Base-by-base conservation (phyloP, 2,329 filamentous ascomycete genomes). In the Aspergillus sergii region DNA sequence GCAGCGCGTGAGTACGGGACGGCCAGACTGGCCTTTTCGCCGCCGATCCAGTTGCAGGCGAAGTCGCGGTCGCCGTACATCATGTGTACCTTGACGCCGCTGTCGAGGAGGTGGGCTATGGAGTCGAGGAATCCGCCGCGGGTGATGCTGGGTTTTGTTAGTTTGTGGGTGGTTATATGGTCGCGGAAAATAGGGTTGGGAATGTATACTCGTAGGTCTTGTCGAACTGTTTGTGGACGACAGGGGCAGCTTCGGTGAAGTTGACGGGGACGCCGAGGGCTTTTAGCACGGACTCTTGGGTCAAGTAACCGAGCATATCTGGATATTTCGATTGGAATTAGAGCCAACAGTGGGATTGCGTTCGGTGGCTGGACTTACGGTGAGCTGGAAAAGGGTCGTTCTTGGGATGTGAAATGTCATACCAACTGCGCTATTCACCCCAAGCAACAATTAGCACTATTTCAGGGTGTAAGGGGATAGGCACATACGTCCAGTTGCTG, bases 201-300 rank as follows among this genome's bases (percentile, higher is more conserved):
- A 2, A 36, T 80, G 58, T 80, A 81, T 2, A 79, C 78, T 16
- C 82, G 78, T 1, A 79, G 74, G 64, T 83, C 82, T 68, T 86
- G 82, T 28, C 82, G 83, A 10, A 80, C 82, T 1, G 68, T 65
- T 0, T 64, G 43, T 66, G 88, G 88, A 1, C 80, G 82, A 5
- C 67, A 57, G 11, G 76, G 74, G 1, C 86, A 2, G 76, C 75
- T 14, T 78, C 71, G 0, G 85, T 85, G 77, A 82, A 89, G 72
- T 89, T 89, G n/a, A 89, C 73, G 0, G 85, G 85, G 0, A 87
- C 83, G 6, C 88, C 88, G 1, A 90, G 80, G 0, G 84, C 85
- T 2, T 75, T 72, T 69, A 89, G 86, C 0, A 89, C 84, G 68
- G 83, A 82, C 3, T 81, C 77, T 64, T 86, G 82, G 69, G 85